phyloP scores from a whole-genome alignment of 495 filamentous ascomycete species.

The Podospora pseudoanserina region DNA sequence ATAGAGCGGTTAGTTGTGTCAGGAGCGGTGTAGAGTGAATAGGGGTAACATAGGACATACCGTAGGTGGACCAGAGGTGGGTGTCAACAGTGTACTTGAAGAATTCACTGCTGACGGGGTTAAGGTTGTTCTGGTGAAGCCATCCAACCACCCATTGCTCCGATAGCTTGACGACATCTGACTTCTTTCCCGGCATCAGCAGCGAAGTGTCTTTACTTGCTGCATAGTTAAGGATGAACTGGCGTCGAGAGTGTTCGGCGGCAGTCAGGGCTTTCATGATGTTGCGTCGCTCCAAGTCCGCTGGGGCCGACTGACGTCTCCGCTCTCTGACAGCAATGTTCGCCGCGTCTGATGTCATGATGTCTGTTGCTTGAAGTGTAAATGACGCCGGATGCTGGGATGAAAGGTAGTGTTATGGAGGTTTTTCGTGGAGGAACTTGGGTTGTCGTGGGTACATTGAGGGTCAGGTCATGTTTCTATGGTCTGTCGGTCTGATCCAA shows the following conservation, averaged over 20 bases:
- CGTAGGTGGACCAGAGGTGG: conserved; percentile 25
- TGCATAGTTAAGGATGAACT: conserved; percentile 35
- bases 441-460: conserved; percentile 23
- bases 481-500: background rate
- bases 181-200: conserved; percentile 32
- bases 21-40: background rate
- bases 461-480: background rate
- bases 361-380: background rate
- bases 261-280: conserved; percentile 32
- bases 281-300: conserved; percentile 30
- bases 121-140: conserved; percentile 25
- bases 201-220: conserved; percentile 29
- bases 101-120: conserved; percentile 25
- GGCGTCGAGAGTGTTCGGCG: conserved; percentile 32
- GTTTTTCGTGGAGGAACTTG: conserved; percentile 19
- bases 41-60: conserved; percentile 12
- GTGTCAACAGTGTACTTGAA: conserved; percentile 34
- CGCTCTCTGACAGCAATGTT: conserved; percentile 31
- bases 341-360: conserved; percentile 23
- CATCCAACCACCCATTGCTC: conserved; percentile 29
- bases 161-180: conserved; percentile 30
- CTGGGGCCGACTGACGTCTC: conserved; percentile 22
- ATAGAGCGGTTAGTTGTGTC: conserved; percentile 6
- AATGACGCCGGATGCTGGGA: background rate
- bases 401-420: conserved; percentile 15